phyloP scores from a whole-genome alignment of 495 filamentous ascomycete genomes.

The Penicillium pulvis region DNA sequence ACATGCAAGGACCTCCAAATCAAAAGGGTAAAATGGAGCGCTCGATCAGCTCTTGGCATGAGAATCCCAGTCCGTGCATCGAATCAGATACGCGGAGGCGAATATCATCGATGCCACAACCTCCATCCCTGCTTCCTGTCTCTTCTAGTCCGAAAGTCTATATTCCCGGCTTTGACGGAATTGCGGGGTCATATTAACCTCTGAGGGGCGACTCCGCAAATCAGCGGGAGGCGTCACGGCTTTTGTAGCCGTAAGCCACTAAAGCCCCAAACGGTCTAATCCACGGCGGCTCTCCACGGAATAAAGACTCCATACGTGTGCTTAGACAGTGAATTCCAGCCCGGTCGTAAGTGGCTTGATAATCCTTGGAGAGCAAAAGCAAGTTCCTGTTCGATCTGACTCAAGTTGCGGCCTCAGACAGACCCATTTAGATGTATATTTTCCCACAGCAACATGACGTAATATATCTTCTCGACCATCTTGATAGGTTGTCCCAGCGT shows the following conservation, averaged over 20 bases:
- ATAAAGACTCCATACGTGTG: neutral
- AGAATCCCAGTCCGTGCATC: neutral
- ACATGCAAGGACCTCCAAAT: neutral
- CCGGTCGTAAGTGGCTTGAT: neutral
- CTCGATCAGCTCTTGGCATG: neutral
- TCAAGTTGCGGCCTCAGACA: neutral
- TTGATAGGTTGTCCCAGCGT: conserved; percentile 15
- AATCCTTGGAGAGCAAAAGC: neutral
- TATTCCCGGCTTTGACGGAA: neutral
- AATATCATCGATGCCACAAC: neutral
- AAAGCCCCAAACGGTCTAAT: neutral
- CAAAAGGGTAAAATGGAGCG: conserved; percentile 21
- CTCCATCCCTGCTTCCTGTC: neutral
- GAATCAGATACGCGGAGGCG: neutral
- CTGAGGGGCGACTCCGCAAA: neutral
- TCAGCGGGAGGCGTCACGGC: conserved; percentile 3
- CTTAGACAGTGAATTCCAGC: neutral
- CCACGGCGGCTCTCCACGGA: neutral
- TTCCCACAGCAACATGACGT: conserved; percentile 10
- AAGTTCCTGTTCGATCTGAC: neutral
- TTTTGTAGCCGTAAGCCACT: neutral
- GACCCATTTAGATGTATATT: neutral
- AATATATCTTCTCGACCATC: neutral
- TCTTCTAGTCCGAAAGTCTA: too few species aligned
- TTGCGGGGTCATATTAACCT: conserved; percentile 1